Evolutionary conservation across 768 basidiomycete species (phyloP), one percentile per base, ranked within the genome.

Genomic region (Leccinellum albellum): DNA sequence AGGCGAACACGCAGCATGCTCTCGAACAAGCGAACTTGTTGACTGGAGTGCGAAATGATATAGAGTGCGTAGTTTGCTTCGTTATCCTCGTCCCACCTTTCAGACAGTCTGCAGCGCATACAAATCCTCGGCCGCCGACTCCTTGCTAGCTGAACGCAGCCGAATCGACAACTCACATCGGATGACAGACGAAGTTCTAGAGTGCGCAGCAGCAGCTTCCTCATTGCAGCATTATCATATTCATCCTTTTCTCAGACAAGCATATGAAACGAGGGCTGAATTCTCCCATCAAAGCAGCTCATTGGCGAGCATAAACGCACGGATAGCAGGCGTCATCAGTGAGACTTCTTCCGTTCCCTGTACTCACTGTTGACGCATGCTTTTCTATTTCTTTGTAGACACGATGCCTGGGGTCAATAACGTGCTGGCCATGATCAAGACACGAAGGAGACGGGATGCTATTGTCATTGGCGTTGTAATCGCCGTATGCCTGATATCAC

Each of bases 351-450:
- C 20, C 15, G 26, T 49, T 51, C 1, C 33, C 2, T 17, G 35
- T 15, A 44, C 12, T 49, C 42, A 15, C 9, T n/a, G 10, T 45
- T 66, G 23, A 59, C 51, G n/a, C 44, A 14, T 45, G 13, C 29
- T 26, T 37, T 17, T 5, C 13, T 14, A 13, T 35, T 10, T 31
- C 33, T 31, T 24, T 56, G 14, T 62, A 94, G 92, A 79, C 66
- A 86, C 89, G 6, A 88, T 98, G 72, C 97, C 97, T n/a, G 95
- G 96, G 2, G 87, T 99, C 63, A 94, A 93, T 74, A 91, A 88
- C 58, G 73, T 98, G 44, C 76, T 98, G 33, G 81, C 81, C 2
- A 94, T 98, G 91, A 98, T 99, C 71, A 91, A 91, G 70, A 86
- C 91, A 14, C 82, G 96, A 46, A 82, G 96, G 64, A 79, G 95